Evolutionary conservation across 257 asterid genomes (phyloP), one percentile per base, ranked within the genome.

Genomic region (Solanum corneliomulleri): DNA sequence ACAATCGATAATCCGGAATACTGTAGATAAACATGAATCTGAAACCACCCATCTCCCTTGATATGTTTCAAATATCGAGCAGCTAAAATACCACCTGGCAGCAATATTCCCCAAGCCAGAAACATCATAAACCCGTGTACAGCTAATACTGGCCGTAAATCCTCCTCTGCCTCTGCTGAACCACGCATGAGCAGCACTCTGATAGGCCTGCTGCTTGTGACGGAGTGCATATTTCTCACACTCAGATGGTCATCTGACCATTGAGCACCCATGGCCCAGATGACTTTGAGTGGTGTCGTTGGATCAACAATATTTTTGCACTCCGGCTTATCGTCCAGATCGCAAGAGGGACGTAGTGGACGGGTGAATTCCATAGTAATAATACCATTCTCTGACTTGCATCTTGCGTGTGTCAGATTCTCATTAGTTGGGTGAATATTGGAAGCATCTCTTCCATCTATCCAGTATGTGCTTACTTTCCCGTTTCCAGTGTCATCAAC

Each of bases 91-190:
- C 99, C 99, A 23, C 95, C 98, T 21, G 99, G 99, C 85, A 96
- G 93, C 87, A 97, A 91, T 87, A 97, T 92, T 37, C 99, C 99
- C 98, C 98, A 97, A 4, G 99, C 99, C 72, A 97, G 98, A 89
- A 97, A 97, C 99, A 97, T 96, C 99, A 97, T 96, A 89, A 97
- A 96, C 80, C 99, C 99, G 31, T 97, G 99, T 16, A 97, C 99
- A 39, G 96, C 99, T 89, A 97, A 89, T 42, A 95, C 99, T 5
- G 99, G 99, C n/a, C 97, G 90, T 45, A 97, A 89, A 87, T 95
- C 96, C 93, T 97, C 98, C 92, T 95, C 98, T 37, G 99, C 98
- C 89, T 97, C 98, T 20, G 99, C 97, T 70, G 98, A 95, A 60
- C 99, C 99, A 37, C 91, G 96, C 93, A 94, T 93, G 78, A 97